Base-by-base conservation (phyloP, 495 filamentous ascomycete genomes). In the Penicillium riverlandense region DNA sequence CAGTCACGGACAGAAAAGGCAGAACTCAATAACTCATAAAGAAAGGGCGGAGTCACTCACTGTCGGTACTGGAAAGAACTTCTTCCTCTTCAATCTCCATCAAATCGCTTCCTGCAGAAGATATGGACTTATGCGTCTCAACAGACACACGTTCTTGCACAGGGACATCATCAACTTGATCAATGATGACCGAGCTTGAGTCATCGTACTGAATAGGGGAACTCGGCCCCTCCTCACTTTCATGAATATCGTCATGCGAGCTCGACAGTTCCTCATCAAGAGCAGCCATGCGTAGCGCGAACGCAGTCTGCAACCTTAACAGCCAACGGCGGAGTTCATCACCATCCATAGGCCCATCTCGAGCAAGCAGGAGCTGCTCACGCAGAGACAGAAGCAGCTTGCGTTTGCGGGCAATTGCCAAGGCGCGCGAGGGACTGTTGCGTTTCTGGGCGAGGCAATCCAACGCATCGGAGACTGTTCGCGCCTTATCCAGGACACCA, bases 371-470 rank as follows among this genome's bases (percentile, higher is more conserved):
- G n/a, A 96, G 67, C 39, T 84, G 79, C 50, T 92, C 87, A 15
- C 80, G 75, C 31, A 98, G 59, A 27, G 77, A 81, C 13, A 94
- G 69, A 6, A 95, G 66, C 13, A 96, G 55, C 44, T 84, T 90
- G 32, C 87, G 75, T 13, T 82, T 79, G 5, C 74, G 70, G 5
- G 78, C 73, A 7, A 83, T 65, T 8, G 74, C 57, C 22, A 85
- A 58, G 7, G 74, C 66, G 30, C 72, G 68, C 9, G 81, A 76
- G 6, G 67, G 70, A 44, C 67, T 76, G 57, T 86, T 81, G 42
- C 71, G 72, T 32, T 63, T 64, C 35, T 77, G 71, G 7, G 65
- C 67, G 10, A 75, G 70, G 22, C 64, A 52, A 8, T 82, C 72
- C 31, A 96, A 63, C 16, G 71, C 74, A 16, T 66, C 62, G 0